These are phyloP conservation scores for Apodospora peruviana DNA, from an alignment of 495 filamentous ascomycete species.

Conservation along the genomic window DNA sequence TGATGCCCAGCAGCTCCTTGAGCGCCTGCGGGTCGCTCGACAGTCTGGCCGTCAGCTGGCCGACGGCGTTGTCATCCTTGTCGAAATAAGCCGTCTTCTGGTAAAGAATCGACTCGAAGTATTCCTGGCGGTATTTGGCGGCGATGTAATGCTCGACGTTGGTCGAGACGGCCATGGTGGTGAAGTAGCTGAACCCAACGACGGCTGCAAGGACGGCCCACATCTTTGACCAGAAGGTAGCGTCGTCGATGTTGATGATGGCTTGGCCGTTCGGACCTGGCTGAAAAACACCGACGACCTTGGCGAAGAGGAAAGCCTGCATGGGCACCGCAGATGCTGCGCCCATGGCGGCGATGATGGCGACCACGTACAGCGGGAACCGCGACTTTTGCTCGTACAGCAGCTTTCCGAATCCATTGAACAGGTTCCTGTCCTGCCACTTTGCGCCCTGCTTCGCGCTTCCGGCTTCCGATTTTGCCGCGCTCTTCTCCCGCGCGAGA, in stretches of 20 bases:
- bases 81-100: conserved; percentile 63
- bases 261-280: conserved; percentile 8
- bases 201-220: conserved; percentile 39
- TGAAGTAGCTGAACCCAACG: conserved; percentile 34
- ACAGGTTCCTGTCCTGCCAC: conserved; percentile 31
- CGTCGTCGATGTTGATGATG: conserved; percentile 22
- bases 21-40: conserved; percentile 54
- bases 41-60: conserved; percentile 55
- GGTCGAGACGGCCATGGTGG: conserved; percentile 26
- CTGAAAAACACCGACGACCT: conserved; percentile 37
- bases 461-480: conserved; percentile 27
- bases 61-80: conserved; percentile 53
- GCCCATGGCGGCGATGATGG: conserved; percentile 31
- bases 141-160: conserved; percentile 35
- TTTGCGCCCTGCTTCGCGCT: conserved; percentile 12
- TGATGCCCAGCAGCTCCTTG: conserved; percentile 56
- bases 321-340: conserved; percentile 34
- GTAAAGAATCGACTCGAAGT: conserved; percentile 50
- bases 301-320: conserved; percentile 40
- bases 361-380: conserved; percentile 31
- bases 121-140: conserved; percentile 51
- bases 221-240: conserved; percentile 45
- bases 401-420: conserved; percentile 44
- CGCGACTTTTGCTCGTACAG: conserved; percentile 37
- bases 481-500: conserved; percentile 44